Base-by-base conservation (phyloP, 108 stramenopile genomes). In the Parietichytrium sp. region DNA sequence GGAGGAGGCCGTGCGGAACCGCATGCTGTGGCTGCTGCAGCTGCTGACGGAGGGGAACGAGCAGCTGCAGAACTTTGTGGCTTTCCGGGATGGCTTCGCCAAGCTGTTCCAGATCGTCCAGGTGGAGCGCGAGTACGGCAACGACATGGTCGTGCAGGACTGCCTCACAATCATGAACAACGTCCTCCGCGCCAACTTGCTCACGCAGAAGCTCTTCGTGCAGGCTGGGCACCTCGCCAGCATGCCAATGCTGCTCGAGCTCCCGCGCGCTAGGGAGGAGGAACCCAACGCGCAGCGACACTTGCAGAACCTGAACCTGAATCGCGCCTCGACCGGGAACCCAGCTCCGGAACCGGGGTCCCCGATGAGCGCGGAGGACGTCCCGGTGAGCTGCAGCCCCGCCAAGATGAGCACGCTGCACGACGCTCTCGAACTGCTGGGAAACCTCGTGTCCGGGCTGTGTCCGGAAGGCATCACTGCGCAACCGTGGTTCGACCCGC, bases 121-220 rank as follows among this genome's bases (percentile, higher is more conserved):
- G 6, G 45, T 72, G 0, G 61, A 72, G 3, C 61, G 45, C 13
- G 16, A 72, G 6, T 72, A 72, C 42, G 61, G 45, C 42, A 72
- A 72, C 20, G 61, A 72, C 42, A 72, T 72, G 61, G 45, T 72
- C 42, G 61, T 72, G 10, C 38, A 45, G 6, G 61, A 72, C 42
- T 72, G 61, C 1, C 61, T 72, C 42, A 72, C 61, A 27, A 72
- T 72, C 61, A 72, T 72, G 61, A 72, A 72, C 61, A 45, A 42
- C 38, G 61, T 72, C 3, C 61, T 72, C 6, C 61, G 61, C 33
- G 61, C 38, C 15, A 72, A 72, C 20, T 42, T 42, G 10, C 42
- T 72, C 15, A 72, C 61, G 6, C 61, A 72, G 45, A 72, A 72
- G 33, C 61, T 72, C 38, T 72, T 72, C 25, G 61, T 42, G 61